Percentiles rank a stretch among this genome's conserved stretches.
These are phyloP conservation scores for Neonectria coccinea DNA, from an alignment of 2,329 filamentous ascomycete genomes.

Conservation along the genomic window DNA sequence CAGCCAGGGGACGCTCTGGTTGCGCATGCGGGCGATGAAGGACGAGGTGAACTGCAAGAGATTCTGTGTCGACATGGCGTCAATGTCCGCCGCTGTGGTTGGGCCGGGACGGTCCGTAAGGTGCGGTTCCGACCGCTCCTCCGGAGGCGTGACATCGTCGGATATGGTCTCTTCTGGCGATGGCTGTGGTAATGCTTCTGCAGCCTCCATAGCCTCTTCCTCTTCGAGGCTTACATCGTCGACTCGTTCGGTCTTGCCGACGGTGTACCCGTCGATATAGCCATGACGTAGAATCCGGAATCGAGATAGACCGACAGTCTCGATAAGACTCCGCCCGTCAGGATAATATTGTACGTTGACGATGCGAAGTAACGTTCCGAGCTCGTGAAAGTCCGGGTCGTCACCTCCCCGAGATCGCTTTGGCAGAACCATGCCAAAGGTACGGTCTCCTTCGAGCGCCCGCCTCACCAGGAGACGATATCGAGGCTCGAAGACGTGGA, in stretches of 20 bases:
- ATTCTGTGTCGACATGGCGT: conserved; percentile 73
- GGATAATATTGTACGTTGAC: conserved; percentile 78
- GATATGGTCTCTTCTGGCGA: background rate
- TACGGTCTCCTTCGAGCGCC: conserved; percentile 76
- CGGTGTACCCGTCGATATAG: conserved; percentile 79
- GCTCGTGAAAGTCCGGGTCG: conserved; percentile 69
- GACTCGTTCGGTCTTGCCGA: conserved; percentile 80
- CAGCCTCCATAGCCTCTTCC: conserved; percentile 80
- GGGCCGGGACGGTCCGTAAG: background rate
- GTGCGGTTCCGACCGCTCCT: conserved; percentile 13
- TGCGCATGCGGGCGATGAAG: conserved; percentile 78
- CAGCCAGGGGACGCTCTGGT: conserved; percentile 79
- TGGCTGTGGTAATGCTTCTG: conserved; percentile 59
- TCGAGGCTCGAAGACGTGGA: conserved; percentile 92
- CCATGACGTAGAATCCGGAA: conserved; percentile 77
- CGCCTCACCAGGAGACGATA: conserved; percentile 91
- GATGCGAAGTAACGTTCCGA: conserved; percentile 84
- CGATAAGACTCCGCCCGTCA: conserved; percentile 85
- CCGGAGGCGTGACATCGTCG: conserved; percentile 17
- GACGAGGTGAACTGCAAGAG: conserved; percentile 73
- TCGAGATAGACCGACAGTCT: conserved; percentile 80
- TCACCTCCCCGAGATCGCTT: conserved; percentile 60
- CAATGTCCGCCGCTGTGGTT: conserved; percentile 29
- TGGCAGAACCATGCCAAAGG: conserved; percentile 88
- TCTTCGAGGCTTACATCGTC: conserved; percentile 86